These are phyloP conservation scores for Starmerella ratchasimensis DNA, from an alignment of 805 yeast species.

Conservation along the genomic window DNA sequence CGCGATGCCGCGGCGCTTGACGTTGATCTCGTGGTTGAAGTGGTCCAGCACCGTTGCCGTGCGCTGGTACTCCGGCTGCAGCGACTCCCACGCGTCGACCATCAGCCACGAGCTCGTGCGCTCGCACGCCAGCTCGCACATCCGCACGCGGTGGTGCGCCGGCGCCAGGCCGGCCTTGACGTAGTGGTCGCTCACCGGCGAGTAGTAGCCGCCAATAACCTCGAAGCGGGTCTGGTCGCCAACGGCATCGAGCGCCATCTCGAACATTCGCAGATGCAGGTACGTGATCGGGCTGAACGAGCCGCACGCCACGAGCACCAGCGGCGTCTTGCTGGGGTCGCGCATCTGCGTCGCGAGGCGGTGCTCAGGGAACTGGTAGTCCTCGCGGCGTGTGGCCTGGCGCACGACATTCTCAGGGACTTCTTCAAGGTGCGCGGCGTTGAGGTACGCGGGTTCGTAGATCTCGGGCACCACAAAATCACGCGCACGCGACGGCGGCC, in stretches of 20 bases:
- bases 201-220: constrained; percentile 90
- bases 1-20: constrained; percentile 73
- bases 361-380: constrained; percentile 78
- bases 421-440: constrained; percentile 85
- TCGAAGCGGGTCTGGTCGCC: constrained; percentile 86
- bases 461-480: constrained; percentile 22
- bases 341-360: constrained; percentile 55
- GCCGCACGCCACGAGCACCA: constrained; percentile 94
- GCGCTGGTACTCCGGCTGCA: constrained; percentile 80
- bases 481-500: constrained; percentile 22
- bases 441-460: constrained; percentile 22
- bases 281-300: constrained; percentile 93
- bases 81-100: constrained; percentile 99
- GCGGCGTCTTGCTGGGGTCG: constrained; percentile 69
- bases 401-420: constrained; percentile 89
- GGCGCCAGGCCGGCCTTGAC: constrained; percentile 86
- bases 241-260: constrained; percentile 92
- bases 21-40: constrained; percentile 87
- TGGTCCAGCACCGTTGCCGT: constrained; percentile 94
- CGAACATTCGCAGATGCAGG: constrained; percentile 91
- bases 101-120: constrained; percentile 92
- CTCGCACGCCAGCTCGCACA: constrained; percentile 98
- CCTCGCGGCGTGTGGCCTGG: constrained; percentile 58
- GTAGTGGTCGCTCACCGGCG: constrained; percentile 85
- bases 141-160: constrained; percentile 78